These are phyloP conservation scores for Gaultheria prostrata DNA, from an alignment of 148 eudicot species.

Conservation along the genomic window DNA sequence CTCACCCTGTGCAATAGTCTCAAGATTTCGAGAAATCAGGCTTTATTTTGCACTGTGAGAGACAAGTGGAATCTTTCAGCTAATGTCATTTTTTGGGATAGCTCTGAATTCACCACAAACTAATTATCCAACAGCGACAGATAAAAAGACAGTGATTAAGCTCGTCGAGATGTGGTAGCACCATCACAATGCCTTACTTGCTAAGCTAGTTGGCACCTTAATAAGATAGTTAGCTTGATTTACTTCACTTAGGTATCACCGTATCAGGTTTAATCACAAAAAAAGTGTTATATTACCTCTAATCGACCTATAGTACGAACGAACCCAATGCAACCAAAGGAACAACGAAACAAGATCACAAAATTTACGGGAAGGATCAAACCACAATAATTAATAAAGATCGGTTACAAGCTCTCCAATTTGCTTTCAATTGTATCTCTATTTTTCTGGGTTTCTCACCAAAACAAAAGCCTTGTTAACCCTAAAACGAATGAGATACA, in stretches of 20 bases:
- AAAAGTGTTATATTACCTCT: not conserved
- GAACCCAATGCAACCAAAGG: too few relatives aligned
- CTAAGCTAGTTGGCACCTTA: not conserved
- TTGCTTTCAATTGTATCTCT: too few relatives aligned
- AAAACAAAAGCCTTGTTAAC: too few relatives aligned
- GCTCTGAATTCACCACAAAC: not conserved
- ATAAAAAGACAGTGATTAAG: not conserved
- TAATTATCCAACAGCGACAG: not conserved
- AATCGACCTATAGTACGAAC: too few relatives aligned
- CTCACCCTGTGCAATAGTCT: not conserved
- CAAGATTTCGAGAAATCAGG: not conserved
- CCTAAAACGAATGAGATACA: too few relatives aligned
- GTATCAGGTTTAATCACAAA: not conserved
- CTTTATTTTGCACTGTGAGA: not conserved
- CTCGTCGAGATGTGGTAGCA: not conserved
- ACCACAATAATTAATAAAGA: too few relatives aligned
- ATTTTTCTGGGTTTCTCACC: too few relatives aligned
- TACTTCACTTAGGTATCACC: not conserved
- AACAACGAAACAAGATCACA: not conserved
- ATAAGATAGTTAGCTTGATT: not conserved
- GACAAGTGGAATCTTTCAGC: not conserved
- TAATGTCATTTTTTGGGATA: not conserved
- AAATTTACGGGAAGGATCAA: too few relatives aligned
- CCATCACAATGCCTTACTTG: not conserved
- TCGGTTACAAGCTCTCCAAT: too few relatives aligned